Base-by-base conservation (phyloP, 768 basidiomycete genomes). In the Ephemerocybe angulata region DNA sequence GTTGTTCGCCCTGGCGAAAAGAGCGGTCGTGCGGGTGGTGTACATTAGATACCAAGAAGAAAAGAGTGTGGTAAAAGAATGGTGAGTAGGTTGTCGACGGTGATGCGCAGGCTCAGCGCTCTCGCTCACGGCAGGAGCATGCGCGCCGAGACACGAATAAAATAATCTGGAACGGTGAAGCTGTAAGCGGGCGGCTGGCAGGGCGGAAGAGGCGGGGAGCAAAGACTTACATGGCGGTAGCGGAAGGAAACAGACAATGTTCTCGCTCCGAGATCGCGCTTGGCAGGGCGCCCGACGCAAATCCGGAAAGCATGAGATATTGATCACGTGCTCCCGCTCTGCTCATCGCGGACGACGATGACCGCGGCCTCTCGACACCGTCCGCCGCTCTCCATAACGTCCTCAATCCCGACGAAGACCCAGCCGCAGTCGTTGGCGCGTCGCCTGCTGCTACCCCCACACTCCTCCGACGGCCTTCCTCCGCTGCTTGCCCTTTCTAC, bases 361-460 rank as follows among this genome's bases (percentile, higher is more conserved):
- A 54, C 65, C 67, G 53, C 67, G 65, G 54, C 64, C 66, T 41
- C 68, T 64, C 54, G 67, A 63, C 57, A 68, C 63, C 60, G 57
- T 59, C 54, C 62, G 53, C 51, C 62, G 51, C 54, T 46, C 29
- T 62, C 62, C 17, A 53, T 56, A 41, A 38, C 47, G 28, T 52
- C 65, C 1, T 61, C 67, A 13, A 30, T 57, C 33, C 52, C 57
- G 15, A 61, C 57, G n/a, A 64, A 60, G 59, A 38, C 67, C 62
- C 44, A 70, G 50, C 74, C 65, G 27, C 63, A 70, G 3, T 69
- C 75, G 24, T 75, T 84, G 27, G 71, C 81, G 1, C 71, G 72
- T 51, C 84, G 88, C 17, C 80, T 89, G 11, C 79, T 89, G 47
- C 88, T 90, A 64, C 86, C 85, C 6, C 59, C 77, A 12, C 68